Conservation (phyloP, 345 rosid species). For the Populus deltoides region DNA sequence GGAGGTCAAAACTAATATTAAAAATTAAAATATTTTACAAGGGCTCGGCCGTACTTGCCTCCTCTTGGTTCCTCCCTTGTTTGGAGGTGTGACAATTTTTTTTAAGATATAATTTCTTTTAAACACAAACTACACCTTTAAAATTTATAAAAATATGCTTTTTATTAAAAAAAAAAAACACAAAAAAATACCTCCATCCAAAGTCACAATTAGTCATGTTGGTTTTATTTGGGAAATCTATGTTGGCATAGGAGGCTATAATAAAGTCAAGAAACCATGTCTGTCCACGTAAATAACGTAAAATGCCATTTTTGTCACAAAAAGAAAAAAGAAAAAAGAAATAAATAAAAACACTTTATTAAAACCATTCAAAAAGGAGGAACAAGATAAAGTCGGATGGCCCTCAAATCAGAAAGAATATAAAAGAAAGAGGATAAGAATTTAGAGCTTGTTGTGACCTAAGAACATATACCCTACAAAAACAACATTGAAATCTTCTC, state of each 20-base stretch:
- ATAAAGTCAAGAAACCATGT: not conserved
- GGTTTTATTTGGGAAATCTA: not conserved
- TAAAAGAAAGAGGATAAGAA: conserved; percentile 14
- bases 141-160: too few relatives aligned
- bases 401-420: conserved; percentile 4
- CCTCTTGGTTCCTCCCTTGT: too few relatives aligned
- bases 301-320: not conserved
- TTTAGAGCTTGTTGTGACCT: conserved; percentile 15
- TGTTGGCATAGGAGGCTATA: not conserved
- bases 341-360: not conserved
- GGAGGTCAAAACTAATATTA: too few relatives aligned
- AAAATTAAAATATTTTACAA: too few relatives aligned
- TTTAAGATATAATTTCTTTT: too few relatives aligned
- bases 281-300: not conserved
- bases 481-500: not conserved
- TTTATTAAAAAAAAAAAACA: too few relatives aligned
- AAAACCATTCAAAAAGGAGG: not conserved
- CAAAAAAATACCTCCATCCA: too few relatives aligned
- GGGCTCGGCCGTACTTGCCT: too few relatives aligned
- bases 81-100: too few relatives aligned
- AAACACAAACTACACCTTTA: too few relatives aligned
- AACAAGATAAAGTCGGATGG: not conserved
- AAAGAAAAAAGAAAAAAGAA: too few relatives aligned
- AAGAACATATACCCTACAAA: conserved; percentile 6
- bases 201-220: too few relatives aligned